Conservation (phyloP, 2,329 filamentous ascomycete species). For the Diaporthe batatas region DNA sequence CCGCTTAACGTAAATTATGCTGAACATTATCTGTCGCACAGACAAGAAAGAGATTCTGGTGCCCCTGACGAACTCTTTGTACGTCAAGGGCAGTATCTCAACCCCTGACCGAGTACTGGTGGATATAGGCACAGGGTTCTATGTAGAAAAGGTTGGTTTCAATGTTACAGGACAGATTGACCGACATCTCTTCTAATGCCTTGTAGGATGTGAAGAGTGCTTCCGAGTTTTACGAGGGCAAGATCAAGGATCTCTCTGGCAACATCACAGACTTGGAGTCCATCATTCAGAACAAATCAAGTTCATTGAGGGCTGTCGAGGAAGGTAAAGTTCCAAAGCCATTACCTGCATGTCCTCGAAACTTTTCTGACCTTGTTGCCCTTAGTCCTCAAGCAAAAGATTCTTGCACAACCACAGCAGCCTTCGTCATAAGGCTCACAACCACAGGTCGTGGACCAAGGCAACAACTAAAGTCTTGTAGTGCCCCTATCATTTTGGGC, state of each 20-base stretch:
- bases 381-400: constrained; percentile 56
- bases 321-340: constrained; percentile 72
- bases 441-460: too few relatives aligned
- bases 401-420: constrained; percentile 48
- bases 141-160: constrained; percentile 94
- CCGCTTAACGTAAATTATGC: background rate
- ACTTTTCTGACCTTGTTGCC: constrained; percentile 14
- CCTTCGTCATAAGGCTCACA: constrained; percentile 28
- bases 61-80: constrained; percentile 94
- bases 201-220: constrained; percentile 66
- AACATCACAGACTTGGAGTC: constrained; percentile 70
- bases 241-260: constrained; percentile 64
- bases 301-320: constrained; percentile 88
- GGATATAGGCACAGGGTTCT: constrained; percentile 94
- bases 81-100: constrained; percentile 86
- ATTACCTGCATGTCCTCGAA: background rate
- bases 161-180: constrained; percentile 22
- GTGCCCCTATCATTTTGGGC: background rate
- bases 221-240: constrained; percentile 68
- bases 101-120: constrained; percentile 85
- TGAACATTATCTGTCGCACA: constrained; percentile 38
- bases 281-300: constrained; percentile 78
- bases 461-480: background rate
- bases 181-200: background rate
- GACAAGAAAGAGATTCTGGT: constrained; percentile 78